Evolutionary conservation across 495 filamentous ascomycete species (phyloP).

Genomic region (Hapsidospora chrysogenum): DNA sequence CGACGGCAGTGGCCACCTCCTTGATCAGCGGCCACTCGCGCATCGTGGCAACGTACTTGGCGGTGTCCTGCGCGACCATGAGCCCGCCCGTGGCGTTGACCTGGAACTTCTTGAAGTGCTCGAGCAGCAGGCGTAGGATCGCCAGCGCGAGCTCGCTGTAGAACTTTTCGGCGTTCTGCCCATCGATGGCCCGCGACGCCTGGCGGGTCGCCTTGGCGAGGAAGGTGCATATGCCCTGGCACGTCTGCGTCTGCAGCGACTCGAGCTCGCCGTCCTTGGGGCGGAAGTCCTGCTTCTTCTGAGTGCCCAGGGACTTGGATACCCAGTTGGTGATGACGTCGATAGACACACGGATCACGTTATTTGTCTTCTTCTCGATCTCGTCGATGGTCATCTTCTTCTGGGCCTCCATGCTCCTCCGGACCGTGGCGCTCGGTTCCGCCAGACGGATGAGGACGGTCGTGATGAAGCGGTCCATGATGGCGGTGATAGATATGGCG

Average conservation of each 20-base stretch:
- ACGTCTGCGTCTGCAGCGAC: conserved; percentile 73
- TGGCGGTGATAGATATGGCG: conserved; percentile 74
- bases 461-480: conserved; percentile 81
- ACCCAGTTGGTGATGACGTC: conserved; percentile 73
- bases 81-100: conserved; percentile 84
- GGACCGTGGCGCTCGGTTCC: conserved; percentile 70
- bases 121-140: conserved; percentile 59
- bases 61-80: conserved; percentile 92
- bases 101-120: conserved; percentile 85
- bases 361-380: conserved; percentile 80
- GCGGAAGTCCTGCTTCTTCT: conserved; percentile 86
- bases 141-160: conserved; percentile 72
- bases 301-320: conserved; percentile 50
- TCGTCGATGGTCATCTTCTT: conserved; percentile 52
- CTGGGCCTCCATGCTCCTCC: conserved; percentile 79
- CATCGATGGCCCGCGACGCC: conserved; percentile 50
- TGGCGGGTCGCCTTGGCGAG: conserved; percentile 45
- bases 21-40: conserved; percentile 61
- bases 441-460: conserved; percentile 85
- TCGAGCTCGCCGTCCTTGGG: conserved; percentile 75
- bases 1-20: conserved; percentile 54
- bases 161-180: conserved; percentile 60
- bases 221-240: conserved; percentile 61
- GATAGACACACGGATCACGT: conserved; percentile 69
- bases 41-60: conserved; percentile 70